Evolutionary conservation across 306 rosid species (phyloP), one percentile per base, ranked within the genome.

Genomic region (Pyrus bretschneideri): DNA sequence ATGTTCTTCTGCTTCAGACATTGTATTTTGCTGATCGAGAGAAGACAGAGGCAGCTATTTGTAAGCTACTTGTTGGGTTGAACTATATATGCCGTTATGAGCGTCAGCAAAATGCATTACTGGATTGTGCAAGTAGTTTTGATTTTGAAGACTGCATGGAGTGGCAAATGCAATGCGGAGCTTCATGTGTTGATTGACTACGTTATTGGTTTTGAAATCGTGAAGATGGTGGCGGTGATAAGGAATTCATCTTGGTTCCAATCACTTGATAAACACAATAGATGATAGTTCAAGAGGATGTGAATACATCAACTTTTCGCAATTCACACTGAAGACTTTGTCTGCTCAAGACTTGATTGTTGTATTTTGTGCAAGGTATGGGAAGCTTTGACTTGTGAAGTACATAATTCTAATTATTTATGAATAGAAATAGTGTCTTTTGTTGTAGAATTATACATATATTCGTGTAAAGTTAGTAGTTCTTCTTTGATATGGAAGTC

Each of bases 31-130:
- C 97, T 62, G 97, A 95, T 74, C 83, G 89, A 79, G 83, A 79
- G 71, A 91, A 90, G 86, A 84, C 97, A 0, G 99, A 95, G 88
- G 96, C 90, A 27, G 92, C 93, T 13, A 82, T 95, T 17, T 92
- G 97, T 67, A 85, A 88, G 77, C 93, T 92, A 78, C 97, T 95
- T 71, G 89, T 90, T 4, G 99, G 99, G 40, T 82, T 95, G 86
- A 95, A 92, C 82, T 95, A 95, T 82, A 92, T 95, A 45, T 95
- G 97, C 35, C 97, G 93, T 11, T 95, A 95, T 33, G 99, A 95
- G 79, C 97, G 91, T 65, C 99, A 95, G 81, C 97, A 95, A 54
- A 95, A 90, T 46, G 97, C 97, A 9, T 83, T 95, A 69, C 81
- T 95, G 68, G 99, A 92, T 73, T 90, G 97, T 38, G 92, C 96